Evolutionary conservation across 176 grass and related monocot genomes (phyloP).

Genomic region (Paspalum vaginatum): DNA sequence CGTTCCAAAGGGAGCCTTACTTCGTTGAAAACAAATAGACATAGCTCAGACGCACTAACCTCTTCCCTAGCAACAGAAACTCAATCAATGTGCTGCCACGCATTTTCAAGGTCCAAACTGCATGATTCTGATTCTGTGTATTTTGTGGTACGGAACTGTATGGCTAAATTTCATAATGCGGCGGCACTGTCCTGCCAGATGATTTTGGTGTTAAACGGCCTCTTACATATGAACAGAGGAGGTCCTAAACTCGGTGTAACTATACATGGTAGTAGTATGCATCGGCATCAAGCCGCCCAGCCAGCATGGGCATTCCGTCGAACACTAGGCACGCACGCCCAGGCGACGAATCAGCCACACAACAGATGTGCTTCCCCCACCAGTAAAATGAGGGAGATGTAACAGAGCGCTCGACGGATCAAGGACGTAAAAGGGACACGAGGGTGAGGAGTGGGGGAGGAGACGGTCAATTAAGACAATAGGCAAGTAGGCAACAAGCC

Average conservation of each 20-base stretch:
- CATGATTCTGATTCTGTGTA: not conserved
- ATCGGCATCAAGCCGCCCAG: not conserved
- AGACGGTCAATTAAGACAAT: not conserved
- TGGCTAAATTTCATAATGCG: not conserved
- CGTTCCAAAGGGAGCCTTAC: not conserved
- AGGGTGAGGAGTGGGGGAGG: not conserved
- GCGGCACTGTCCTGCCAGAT: not conserved
- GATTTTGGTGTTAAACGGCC: not conserved
- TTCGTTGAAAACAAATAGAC: slow-evolving; percentile 3
- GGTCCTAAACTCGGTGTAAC: not conserved
- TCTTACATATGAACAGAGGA: not conserved
- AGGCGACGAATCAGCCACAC: not conserved
- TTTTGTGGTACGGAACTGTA: not conserved
- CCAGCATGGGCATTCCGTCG: slow-evolving; percentile 26
- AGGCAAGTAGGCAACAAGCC: too few relatives aligned
- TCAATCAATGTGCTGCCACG: not conserved
- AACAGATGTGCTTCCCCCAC: not conserved
- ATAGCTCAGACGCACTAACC: not conserved
- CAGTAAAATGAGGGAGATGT: not conserved
- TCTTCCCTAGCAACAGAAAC: not conserved
- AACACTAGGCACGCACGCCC: slow-evolving; percentile 21
- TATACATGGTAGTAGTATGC: not conserved
- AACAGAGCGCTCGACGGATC: not conserved
- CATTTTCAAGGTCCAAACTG: not conserved
- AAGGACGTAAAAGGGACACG: not conserved